Evolutionary conservation across 192 early-diverging fungal species (phyloP), one percentile per base, ranked within the genome.

Genomic region (Coemansia sp.): DNA sequence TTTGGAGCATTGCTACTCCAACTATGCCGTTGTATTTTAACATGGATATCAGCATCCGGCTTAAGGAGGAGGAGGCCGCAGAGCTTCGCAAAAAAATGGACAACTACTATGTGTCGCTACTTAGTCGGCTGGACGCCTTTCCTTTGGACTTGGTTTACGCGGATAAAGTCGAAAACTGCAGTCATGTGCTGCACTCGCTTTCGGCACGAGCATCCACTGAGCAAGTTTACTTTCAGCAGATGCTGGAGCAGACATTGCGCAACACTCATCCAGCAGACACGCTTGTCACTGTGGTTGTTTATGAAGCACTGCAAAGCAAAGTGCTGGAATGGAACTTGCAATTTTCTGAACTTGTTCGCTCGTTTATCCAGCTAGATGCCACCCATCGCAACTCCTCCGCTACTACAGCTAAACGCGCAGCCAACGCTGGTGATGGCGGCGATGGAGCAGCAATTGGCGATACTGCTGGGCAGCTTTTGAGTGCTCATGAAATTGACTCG

Each of bases 101-200:
- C 14, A 74, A 72, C 6, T 98, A 91, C 68, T 96, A 91, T 66
- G 88, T 92, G 48, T 96, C 96, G 14, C 78, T 98, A 37, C 63
- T 81, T 19, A 85, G 88, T 46, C 69, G 94, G 12, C 87, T 94
- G 42, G 87, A 91, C 55, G 81, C 79, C 9, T 93, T 94, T 49
- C 85, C 86, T 35, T 80, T 84, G 53, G 92, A 94, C 40, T 74
- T 90, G 30, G 88, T 95, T 23, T 82, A 88, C 37, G 68, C 81
- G 2, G 79, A 80, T 21, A 91, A 88, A 46, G 63, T 82, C 5
- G 89, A 87, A 23, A 71, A 79, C 3, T 90, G 87, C 55, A 89
- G 87, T 35, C 82, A 86, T 16, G 86, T 83, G 23, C 51, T 96
- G 18, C 54, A 80, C 14, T 86, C 88, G 28, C 80, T 94, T 67